Conservation (phyloP, 768 basidiomycete genomes). For the Galerina marginata region DNA sequence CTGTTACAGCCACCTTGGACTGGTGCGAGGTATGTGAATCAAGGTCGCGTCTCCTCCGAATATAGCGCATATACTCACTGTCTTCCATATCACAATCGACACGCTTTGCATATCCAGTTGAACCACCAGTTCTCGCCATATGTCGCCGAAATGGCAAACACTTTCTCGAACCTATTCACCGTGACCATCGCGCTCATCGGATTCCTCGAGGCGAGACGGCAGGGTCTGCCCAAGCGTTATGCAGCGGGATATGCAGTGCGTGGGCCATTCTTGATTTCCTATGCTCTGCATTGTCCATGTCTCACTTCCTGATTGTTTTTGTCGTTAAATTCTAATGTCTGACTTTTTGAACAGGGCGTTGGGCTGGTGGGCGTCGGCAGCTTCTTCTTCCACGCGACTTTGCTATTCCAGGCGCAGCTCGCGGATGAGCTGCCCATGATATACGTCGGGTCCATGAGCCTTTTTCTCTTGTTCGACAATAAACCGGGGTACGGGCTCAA, state of each 20-base stretch:
- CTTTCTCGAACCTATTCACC: conserved; percentile 71
- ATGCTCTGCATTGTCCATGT: no score
- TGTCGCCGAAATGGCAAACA: conserved; percentile 80
- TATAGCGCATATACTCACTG: neutral
- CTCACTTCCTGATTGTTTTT: neutral
- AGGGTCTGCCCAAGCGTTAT: conserved; percentile 49
- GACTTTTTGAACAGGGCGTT: conserved; percentile 52
- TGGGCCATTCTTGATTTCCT: neutral
- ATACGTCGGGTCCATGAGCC: conserved; percentile 65
- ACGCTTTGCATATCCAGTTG: conserved; percentile 41
- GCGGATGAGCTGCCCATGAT: conserved; percentile 88
- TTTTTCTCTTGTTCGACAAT: conserved; percentile 66
- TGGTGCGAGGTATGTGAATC: conserved; percentile 68
- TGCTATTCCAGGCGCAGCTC: conserved; percentile 77
- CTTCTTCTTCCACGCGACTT: conserved; percentile 79
- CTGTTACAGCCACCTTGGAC: conserved; percentile 71
- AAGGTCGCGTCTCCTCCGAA: neutral
- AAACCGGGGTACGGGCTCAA: conserved; percentile 52
- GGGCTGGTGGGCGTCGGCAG: conserved; percentile 77
- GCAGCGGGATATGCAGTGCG: conserved; percentile 45
- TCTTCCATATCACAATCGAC: neutral
- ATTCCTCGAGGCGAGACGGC: conserved; percentile 35
- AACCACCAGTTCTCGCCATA: conserved; percentile 83
- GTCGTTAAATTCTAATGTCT: neutral
- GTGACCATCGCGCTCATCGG: conserved; percentile 60